Percentiles rank a stretch among this genome's conserved stretches.
phyloP scores from a whole-genome alignment of 768 basidiomycete genomes.

The Tricholoma hemisulphureum region DNA sequence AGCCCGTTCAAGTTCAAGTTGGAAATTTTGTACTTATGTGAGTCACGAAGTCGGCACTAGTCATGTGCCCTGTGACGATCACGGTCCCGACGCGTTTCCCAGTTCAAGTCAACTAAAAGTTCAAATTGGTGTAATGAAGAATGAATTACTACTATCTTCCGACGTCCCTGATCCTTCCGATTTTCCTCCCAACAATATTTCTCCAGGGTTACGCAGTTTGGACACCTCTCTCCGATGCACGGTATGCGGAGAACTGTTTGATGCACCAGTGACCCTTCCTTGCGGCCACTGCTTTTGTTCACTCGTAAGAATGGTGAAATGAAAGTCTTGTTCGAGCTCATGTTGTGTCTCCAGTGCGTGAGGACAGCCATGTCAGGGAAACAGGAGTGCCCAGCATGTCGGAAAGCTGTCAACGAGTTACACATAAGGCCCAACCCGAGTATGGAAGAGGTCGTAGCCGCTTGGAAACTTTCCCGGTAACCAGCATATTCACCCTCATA shows the following conservation, averaged over 20 bases:
- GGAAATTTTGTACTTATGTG: no score
- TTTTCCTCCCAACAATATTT: conserved; percentile 47
- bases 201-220: conserved; percentile 57
- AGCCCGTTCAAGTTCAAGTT: no score
- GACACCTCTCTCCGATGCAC: conserved; percentile 69
- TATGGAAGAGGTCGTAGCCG: conserved; percentile 66
- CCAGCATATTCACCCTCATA: conserved; percentile 5
- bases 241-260: conserved; percentile 74
- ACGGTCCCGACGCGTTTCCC: conserved; percentile 2
- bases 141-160: conserved; percentile 7
- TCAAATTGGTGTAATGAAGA: neutral
- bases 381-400: conserved; percentile 72
- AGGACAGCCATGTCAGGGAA: conserved; percentile 55
- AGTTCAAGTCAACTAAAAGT: neutral
- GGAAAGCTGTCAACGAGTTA: conserved; percentile 54
- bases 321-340: conserved; percentile 1
- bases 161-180: conserved; percentile 66
- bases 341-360: conserved; percentile 56
- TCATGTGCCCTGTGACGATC: neutral
- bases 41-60: neutral
- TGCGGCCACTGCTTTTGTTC: conserved; percentile 89
- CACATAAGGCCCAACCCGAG: conserved; percentile 66
- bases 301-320: conserved; percentile 42
- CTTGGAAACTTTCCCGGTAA: conserved; percentile 74
- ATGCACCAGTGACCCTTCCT: conserved; percentile 66